These are phyloP conservation scores for Syncephalastrum monosporum DNA, from an alignment of 371 early-diverging fungal genomes.

Conservation along the genomic window DNA sequence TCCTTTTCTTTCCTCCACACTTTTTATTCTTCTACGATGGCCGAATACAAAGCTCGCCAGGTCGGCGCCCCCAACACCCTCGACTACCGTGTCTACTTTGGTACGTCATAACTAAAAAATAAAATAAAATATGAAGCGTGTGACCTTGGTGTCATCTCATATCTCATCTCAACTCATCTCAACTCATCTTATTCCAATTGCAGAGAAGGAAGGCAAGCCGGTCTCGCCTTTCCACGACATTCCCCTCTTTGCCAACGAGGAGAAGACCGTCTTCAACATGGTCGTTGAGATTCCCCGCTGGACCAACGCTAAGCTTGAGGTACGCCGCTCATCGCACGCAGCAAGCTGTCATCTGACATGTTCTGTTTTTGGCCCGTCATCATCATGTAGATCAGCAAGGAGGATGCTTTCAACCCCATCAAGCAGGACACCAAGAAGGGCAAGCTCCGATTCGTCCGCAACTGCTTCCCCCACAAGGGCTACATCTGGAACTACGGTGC, in stretches of 20 bases:
- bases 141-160: not conserved
- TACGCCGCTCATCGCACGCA: slow-evolving; percentile 22
- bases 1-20: slow-evolving; percentile 11
- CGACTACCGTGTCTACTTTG: slow-evolving; percentile 85
- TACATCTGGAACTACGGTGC: slow-evolving; percentile 99
- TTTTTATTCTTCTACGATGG: slow-evolving; percentile 30
- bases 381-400: slow-evolving; percentile 21
- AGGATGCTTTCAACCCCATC: slow-evolving; percentile 83
- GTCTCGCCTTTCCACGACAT: slow-evolving; percentile 97
- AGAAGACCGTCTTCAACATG: slow-evolving; percentile 84
- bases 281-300: slow-evolving; percentile 96
- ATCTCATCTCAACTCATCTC: too few species aligned
- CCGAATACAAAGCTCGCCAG: slow-evolving; percentile 69
- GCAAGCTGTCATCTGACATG: not conserved
- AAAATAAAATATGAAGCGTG: too few species aligned
- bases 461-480: slow-evolving; percentile 96
- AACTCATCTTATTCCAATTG: not conserved
- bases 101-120: slow-evolving; percentile 39
- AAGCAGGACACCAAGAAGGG: slow-evolving; percentile 95
- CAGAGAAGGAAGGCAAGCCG: slow-evolving; percentile 44
- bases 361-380: not conserved
- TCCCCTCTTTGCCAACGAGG: slow-evolving; percentile 78
- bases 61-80: slow-evolving; percentile 87
- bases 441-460: slow-evolving; percentile 89
- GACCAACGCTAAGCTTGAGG: slow-evolving; percentile 98